A percentile compares a stretch with the other conserved stretches of the same genome.
Conservation (phyloP, 495 filamentous ascomycete genomes). For the Tetracladium setigerum region DNA sequence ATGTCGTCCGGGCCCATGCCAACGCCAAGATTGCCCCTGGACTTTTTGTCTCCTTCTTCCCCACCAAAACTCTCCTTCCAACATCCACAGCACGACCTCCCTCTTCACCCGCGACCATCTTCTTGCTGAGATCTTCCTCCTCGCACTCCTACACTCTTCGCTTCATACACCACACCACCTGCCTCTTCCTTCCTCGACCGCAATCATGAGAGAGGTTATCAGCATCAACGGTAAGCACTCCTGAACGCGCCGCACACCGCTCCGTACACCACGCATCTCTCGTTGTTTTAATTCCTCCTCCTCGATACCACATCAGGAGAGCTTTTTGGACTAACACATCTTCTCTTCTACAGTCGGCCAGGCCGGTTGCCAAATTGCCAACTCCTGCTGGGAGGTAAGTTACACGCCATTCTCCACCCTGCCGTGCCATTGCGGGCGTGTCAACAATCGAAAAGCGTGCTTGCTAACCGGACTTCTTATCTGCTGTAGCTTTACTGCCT, state of each 20-base stretch:
- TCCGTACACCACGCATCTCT: constrained; percentile 10
- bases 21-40: constrained; percentile 18
- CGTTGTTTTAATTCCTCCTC: constrained; percentile 11
- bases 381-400: constrained; percentile 99
- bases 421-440: not conserved
- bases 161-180: constrained; percentile 1
- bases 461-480: constrained; percentile 19
- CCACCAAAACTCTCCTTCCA: constrained; percentile 17
- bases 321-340: constrained; percentile 21
- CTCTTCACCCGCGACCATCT: constrained; percentile 20
- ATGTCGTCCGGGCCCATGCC: constrained; percentile 12
- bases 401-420: constrained; percentile 10
- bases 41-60: constrained; percentile 23
- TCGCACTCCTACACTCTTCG: constrained; percentile 10
- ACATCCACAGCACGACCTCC: constrained; percentile 17
- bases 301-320: constrained; percentile 7
- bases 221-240: constrained; percentile 87
- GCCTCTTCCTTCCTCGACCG: constrained; percentile 19
- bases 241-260: constrained; percentile 22
- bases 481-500: constrained; percentile 87
- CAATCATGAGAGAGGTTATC: constrained; percentile 97
- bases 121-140: constrained; percentile 20
- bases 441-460: constrained; percentile 8
- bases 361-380: constrained; percentile 99
- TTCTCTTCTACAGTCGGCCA: constrained; percentile 74